Conservation (phyloP, 805 yeast genomes). For the Zygosaccharomyces lentus region DNA sequence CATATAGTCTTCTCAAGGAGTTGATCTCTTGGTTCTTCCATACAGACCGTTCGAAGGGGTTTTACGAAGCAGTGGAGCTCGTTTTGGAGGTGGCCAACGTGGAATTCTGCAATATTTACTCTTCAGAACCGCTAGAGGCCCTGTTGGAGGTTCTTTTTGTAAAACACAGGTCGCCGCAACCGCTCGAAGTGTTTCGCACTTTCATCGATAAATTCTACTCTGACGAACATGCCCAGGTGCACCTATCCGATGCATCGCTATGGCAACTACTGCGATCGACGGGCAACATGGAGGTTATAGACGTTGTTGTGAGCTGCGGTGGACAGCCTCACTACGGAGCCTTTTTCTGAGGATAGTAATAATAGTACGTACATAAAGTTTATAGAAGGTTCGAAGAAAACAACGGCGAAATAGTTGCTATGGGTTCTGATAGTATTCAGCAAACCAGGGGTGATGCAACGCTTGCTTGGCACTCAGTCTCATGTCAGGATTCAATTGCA, state of each 20-base stretch:
- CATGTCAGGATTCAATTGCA: constrained; percentile 51
- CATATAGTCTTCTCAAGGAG: constrained; percentile 2
- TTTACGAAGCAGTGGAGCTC: constrained; percentile 14
- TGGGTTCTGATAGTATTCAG: constrained; percentile 32
- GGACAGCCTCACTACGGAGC: constrained; percentile 26
- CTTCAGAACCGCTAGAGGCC: constrained; percentile 10
- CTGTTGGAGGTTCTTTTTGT: constrained; percentile 8
- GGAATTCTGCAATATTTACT: background rate
- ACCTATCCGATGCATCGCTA: constrained; percentile 21
- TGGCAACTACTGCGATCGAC: constrained; percentile 21
- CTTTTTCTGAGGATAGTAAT: constrained; percentile 9
- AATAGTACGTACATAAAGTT: background rate
- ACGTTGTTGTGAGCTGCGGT: constrained; percentile 20
- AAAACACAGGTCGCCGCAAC: background rate
- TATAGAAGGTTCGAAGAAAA: background rate
- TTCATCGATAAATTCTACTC: constrained; percentile 14
- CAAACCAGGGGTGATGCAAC: constrained; percentile 42
- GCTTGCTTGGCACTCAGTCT: constrained; percentile 52
- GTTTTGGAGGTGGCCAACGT: constrained; percentile 8
- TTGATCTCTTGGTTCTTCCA: constrained; percentile 10
- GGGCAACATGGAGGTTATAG: constrained; percentile 20
- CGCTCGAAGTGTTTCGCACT: background rate
- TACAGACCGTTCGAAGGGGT: background rate
- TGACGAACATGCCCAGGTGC: constrained; percentile 5
- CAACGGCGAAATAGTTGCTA: background rate